phyloP scores from a whole-genome alignment of 345 rosid genomes.

The Salix dunnii region DNA sequence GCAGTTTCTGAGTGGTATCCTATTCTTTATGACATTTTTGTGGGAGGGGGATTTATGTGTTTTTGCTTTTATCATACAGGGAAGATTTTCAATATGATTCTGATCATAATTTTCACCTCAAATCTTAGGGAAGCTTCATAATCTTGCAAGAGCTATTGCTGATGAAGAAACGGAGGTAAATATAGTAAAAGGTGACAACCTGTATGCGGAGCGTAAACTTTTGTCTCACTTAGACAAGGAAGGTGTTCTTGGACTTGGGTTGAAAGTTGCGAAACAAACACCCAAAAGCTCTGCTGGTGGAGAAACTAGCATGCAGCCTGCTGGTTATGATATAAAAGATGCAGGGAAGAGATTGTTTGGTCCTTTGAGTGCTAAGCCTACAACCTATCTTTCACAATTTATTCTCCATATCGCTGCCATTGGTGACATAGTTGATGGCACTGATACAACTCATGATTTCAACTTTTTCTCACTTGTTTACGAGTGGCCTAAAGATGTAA shows the following conservation, averaged over 20 bases:
- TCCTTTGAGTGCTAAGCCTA: conserved; percentile 70
- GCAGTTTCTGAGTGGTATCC: conserved; percentile 89
- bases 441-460: conserved; percentile 98
- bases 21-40: conserved; percentile 16
- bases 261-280: conserved; percentile 52
- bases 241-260: conserved; percentile 89
- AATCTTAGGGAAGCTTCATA: conserved; percentile 85
- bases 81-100: conserved; percentile 11
- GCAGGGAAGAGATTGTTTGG: conserved; percentile 77
- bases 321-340: conserved; percentile 61
- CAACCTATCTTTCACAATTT: conserved; percentile 85
- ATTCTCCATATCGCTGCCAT: conserved; percentile 93
- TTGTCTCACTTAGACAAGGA: conserved; percentile 47
- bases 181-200: conserved; percentile 45
- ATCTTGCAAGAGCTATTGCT: conserved; percentile 88
- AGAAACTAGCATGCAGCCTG: conserved; percentile 44
- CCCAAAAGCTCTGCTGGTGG: conserved; percentile 41
- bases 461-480: conserved; percentile 90
- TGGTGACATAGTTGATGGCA: conserved; percentile 98
- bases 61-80: conserved; percentile 15
- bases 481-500: conserved; percentile 99
- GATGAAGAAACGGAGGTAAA: conserved; percentile 77
- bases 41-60: conserved; percentile 3
- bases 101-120: conserved; percentile 25
- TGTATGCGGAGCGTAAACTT: conserved; percentile 36